Percentiles rank a stretch among this genome's conserved stretches.
These are phyloP conservation scores for Chaetoscypha palmicola DNA, from an alignment of 2,329 filamentous ascomycete species.

Conservation along the genomic window DNA sequence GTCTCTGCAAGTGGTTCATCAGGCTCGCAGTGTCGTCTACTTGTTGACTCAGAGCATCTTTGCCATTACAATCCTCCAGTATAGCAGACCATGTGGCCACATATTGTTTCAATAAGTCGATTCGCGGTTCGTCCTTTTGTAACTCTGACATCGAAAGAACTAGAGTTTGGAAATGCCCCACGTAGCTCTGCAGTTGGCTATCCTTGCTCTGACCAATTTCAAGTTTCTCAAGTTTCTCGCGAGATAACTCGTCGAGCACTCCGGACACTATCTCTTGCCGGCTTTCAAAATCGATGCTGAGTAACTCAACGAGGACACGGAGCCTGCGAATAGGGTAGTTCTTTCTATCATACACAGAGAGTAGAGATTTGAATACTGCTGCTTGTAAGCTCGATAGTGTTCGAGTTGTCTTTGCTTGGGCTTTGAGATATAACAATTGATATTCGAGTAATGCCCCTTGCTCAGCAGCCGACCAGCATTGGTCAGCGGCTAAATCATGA, in stretches of 20 bases:
- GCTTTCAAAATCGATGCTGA: constrained; percentile 17
- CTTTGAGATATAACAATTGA: constrained; percentile 41
- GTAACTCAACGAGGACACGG: constrained; percentile 23
- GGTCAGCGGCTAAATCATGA: constrained; percentile 31
- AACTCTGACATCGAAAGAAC: constrained; percentile 24
- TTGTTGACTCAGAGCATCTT: constrained; percentile 34
- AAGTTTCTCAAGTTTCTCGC: constrained; percentile 3
- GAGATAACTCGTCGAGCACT: constrained; percentile 12
- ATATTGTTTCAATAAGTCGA: constrained; percentile 20
- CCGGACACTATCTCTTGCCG: constrained; percentile 8
- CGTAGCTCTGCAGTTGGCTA: constrained; percentile 20
- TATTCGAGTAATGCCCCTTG: constrained; percentile 54
- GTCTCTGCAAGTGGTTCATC: constrained; percentile 43
- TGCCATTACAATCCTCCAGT: constrained; percentile 36
- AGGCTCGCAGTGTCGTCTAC: constrained; percentile 46
- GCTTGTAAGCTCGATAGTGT: constrained; percentile 15
- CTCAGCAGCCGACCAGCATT: constrained; percentile 40
- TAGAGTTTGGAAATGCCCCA: constrained; percentile 23
- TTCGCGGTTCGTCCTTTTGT: constrained; percentile 19
- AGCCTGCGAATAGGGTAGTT: constrained; percentile 29
- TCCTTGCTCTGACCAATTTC: constrained; percentile 20
- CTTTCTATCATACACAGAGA: constrained; percentile 23
- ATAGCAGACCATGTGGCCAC: constrained; percentile 33
- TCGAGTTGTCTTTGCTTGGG: constrained; percentile 14
- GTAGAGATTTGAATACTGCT: constrained; percentile 20